Conservation (phyloP, 2,329 filamentous ascomycete genomes). For the Corniculantispora saksenae region DNA sequence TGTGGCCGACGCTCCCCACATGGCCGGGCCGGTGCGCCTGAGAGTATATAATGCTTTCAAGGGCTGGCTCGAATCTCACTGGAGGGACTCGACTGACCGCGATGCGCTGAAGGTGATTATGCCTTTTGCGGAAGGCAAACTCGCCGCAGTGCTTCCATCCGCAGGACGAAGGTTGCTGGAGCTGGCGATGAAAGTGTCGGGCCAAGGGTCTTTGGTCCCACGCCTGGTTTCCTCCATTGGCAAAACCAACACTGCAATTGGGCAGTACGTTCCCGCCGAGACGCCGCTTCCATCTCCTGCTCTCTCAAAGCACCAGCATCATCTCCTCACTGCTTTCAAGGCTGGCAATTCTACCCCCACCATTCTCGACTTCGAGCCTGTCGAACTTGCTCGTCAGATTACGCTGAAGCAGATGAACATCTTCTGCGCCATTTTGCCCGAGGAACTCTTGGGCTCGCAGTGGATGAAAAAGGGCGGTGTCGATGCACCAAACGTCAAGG, state of each 20-base stretch:
- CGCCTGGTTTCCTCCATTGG: slow-evolving; percentile 82
- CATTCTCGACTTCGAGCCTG: slow-evolving; percentile 85
- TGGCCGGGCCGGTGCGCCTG: slow-evolving; percentile 79
- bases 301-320: slow-evolving; percentile 75
- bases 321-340: slow-evolving; percentile 72
- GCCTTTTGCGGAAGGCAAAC: slow-evolving; percentile 74
- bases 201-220: slow-evolving; percentile 75
- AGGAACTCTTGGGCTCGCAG: slow-evolving; percentile 87
- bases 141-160: slow-evolving; percentile 68
- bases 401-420: slow-evolving; percentile 89
- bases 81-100: slow-evolving; percentile 79
- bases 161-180: slow-evolving; percentile 81
- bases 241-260: slow-evolving; percentile 78
- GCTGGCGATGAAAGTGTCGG: slow-evolving; percentile 74
- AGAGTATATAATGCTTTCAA: slow-evolving; percentile 97
- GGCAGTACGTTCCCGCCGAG: slow-evolving; percentile 70
- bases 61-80: slow-evolving; percentile 94
- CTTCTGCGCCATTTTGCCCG: slow-evolving; percentile 88
- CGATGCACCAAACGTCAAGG: slow-evolving; percentile 84
- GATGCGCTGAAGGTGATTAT: slow-evolving; percentile 75
- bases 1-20: slow-evolving; percentile 72
- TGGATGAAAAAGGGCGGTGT: slow-evolving; percentile 88
- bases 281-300: slow-evolving; percentile 68
- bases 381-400: slow-evolving; percentile 88
- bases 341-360: slow-evolving; percentile 67